Evolutionary conservation across 805 yeast genomes (phyloP), one percentile per base, ranked within the genome.

Genomic region (Candida montana): DNA sequence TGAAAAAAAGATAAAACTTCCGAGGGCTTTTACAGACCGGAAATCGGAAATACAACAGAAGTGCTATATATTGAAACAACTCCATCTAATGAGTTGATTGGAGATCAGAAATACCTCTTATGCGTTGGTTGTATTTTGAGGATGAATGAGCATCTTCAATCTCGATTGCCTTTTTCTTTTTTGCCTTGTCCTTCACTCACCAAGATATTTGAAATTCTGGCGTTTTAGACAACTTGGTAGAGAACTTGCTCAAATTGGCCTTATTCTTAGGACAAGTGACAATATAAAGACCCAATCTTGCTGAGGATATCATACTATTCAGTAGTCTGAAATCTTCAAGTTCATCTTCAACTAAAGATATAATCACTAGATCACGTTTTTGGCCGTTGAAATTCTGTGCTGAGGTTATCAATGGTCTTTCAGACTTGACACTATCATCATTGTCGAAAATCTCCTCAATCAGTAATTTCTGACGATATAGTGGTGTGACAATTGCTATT

Each of bases 401-500:
- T 15, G 29, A 28, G 7, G 38, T 23, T 4, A 33, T 23, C 0
- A 16, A 20, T 6, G 32, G 33, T 10, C 6, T 35, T 19, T 6
- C 4, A 9, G 2, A 21, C 12, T 16, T 13, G 27, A 13, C 29
- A 7, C 9, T 7, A 7, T 21, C 24, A 7, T 21, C 9, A 9
- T 21, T 21, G 6, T 21, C 9, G 24, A 21, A 21, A 7, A 45
- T 29, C 11, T 44, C 39, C 13, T 21, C 15, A 7, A 39, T 11
- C 51, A 53, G 8, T 35, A 35, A 17, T 40, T 29, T 7, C 26
- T 35, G 18, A 50, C 50, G 16, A 17, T 58, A 56, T 27, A 63
- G 66, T 5, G 64, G 55, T 1, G 76, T 65, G 20, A 69, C 47
- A 9, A 81, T 65, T 16, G 64, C 59, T 16, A 79, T 65, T 17